Conservation (phyloP, 208 protist genomes). For the Angomonas ambiguus region DNA sequence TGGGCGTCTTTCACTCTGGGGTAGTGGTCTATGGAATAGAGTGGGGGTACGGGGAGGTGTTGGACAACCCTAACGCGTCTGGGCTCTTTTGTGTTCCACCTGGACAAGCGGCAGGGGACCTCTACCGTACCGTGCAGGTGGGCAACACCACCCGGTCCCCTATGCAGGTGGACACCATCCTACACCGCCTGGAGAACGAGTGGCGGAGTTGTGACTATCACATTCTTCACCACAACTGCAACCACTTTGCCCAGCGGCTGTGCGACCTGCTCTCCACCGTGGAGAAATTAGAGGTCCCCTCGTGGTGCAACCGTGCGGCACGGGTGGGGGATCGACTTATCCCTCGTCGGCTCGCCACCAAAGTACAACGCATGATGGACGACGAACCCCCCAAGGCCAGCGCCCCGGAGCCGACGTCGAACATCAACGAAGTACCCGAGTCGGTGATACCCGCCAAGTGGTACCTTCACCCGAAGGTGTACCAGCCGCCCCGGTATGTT, state of each 20-base stretch:
- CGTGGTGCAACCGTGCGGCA: slow-evolving; percentile 88
- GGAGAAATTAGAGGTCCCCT: slow-evolving; percentile 64
- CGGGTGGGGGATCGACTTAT: slow-evolving; percentile 61
- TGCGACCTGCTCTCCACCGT: slow-evolving; percentile 73
- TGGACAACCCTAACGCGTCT: slow-evolving; percentile 51
- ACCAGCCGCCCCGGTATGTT: slow-evolving; percentile 51
- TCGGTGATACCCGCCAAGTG: slow-evolving; percentile 71
- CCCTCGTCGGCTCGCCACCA: slow-evolving; percentile 60
- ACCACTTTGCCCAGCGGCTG: slow-evolving; percentile 84
- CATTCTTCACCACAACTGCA: slow-evolving; percentile 90
- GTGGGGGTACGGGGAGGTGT: slow-evolving; percentile 84
- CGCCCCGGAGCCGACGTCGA: slow-evolving; percentile 13
- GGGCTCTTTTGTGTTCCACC: slow-evolving; percentile 82
- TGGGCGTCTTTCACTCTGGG: slow-evolving; percentile 88
- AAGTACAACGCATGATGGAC: slow-evolving; percentile 74
- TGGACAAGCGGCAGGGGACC: slow-evolving; percentile 51
- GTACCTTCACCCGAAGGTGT: slow-evolving; percentile 67
- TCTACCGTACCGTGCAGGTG: slow-evolving; percentile 64
- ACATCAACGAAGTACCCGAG: slow-evolving; percentile 45
- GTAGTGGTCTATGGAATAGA: slow-evolving; percentile 89
- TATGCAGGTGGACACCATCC: slow-evolving; percentile 82
- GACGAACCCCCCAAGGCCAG: slow-evolving; percentile 57
- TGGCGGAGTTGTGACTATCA: slow-evolving; percentile 85
- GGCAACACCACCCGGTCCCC: slow-evolving; percentile 74
- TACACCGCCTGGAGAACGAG: slow-evolving; percentile 83